Evolutionary conservation across 257 asterid species (phyloP).

Genomic region (Solanum chaucha): DNA sequence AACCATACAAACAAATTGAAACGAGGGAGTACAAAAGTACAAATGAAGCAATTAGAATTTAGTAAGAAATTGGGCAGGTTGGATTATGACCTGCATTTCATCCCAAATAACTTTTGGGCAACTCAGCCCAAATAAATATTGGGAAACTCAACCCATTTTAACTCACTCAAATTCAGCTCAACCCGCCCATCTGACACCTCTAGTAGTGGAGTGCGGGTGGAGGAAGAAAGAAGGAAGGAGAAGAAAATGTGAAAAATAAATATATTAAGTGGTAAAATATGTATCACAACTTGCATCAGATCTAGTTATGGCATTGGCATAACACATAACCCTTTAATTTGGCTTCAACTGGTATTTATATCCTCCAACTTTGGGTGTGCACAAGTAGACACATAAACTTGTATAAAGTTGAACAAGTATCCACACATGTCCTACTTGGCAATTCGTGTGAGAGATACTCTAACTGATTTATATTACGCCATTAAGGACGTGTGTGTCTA

Average conservation of each 20-base stretch:
- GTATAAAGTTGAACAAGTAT: neutral
- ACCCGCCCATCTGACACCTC: neutral
- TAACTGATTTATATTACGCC: neutral
- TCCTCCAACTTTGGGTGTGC: neutral
- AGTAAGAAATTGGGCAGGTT: neutral
- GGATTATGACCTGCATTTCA: neutral
- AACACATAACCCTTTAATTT: neutral
- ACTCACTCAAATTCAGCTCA: neutral
- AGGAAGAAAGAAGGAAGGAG: neutral
- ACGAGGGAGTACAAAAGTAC: neutral
- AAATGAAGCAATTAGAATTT: neutral
- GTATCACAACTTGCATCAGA: neutral
- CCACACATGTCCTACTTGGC: neutral
- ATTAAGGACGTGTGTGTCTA: neutral
- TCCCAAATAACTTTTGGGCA: neutral
- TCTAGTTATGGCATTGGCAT: neutral
- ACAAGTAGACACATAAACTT: neutral
- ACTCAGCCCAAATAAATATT: neutral
- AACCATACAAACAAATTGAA: neutral
- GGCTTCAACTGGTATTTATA: neutral
- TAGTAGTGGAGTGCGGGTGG: neutral
- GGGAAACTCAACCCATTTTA: neutral
- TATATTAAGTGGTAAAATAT: neutral
- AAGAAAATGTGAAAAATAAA: neutral
- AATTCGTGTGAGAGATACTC: neutral